Conservation (phyloP, 371 early-diverging fungal species). For the Sporodiniella umbellata region DNA sequence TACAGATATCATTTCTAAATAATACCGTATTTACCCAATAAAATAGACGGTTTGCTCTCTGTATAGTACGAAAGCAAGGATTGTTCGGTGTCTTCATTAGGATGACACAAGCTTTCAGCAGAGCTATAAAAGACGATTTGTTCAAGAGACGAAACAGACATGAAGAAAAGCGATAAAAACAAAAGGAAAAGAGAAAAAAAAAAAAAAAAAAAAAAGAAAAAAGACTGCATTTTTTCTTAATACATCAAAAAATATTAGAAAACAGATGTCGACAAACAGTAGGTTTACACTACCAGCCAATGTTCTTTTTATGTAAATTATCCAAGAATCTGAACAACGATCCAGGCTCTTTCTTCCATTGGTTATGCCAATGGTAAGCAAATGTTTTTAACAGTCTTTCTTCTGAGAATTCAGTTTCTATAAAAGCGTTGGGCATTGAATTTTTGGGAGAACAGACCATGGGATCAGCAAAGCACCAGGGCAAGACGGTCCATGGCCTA, state of each 20-base stretch:
- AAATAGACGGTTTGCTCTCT: too few species aligned
- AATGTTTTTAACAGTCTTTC: constrained; percentile 42
- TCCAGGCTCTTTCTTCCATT: constrained; percentile 52
- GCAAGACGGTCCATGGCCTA: constrained; percentile 45
- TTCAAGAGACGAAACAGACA: neutral
- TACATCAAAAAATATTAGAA: neutral
- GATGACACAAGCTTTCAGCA: neutral
- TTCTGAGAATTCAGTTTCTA: constrained; percentile 39
- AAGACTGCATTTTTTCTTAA: neutral
- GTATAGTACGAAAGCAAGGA: too few species aligned
- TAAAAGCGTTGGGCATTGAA: constrained; percentile 53
- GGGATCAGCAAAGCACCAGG: constrained; percentile 56
- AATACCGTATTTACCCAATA: too few species aligned
- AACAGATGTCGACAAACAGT: neutral
- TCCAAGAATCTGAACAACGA: constrained; percentile 47
- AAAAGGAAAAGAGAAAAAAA: too few species aligned
- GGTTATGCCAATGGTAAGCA: constrained; percentile 58
- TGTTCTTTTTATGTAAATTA: constrained; percentile 31
- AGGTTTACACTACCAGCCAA: constrained; percentile 48
- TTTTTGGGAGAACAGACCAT: constrained; percentile 47
- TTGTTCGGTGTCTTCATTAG: neutral
- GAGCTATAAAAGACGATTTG: too few species aligned
- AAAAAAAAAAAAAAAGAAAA: too few species aligned
- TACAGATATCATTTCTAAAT: too few species aligned
- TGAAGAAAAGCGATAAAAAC: neutral